phyloP scores from a whole-genome alignment of 106 monocot species.

The Platanthera guangdongensis region DNA sequence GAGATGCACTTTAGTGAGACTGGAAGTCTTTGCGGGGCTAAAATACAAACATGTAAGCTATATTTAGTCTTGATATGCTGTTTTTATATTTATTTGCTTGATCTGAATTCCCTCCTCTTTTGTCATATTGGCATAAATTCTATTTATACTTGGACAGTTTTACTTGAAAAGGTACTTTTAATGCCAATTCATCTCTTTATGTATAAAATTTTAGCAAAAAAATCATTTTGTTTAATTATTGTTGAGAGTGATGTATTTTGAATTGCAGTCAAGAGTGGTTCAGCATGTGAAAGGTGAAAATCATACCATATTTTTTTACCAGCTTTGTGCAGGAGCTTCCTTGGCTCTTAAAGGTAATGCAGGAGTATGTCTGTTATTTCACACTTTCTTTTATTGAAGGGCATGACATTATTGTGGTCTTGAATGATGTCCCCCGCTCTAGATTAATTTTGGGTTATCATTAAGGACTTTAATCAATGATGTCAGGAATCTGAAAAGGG shows the following conservation, averaged over 20 bases:
- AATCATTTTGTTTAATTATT: background rate
- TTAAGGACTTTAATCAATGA: no score
- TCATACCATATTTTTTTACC: constrained; percentile 89
- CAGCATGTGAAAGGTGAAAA: constrained; percentile 52
- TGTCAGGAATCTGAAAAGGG: constrained; percentile 20
- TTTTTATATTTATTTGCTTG: background rate
- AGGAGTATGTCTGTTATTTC: background rate
- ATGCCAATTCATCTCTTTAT: no score
- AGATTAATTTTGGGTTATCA: background rate
- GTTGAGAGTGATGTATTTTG: constrained; percentile 7
- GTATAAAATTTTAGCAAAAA: no score
- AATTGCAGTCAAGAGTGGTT: constrained; percentile 66
- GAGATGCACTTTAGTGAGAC: constrained; percentile 53
- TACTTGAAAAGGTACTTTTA: constrained; percentile 65
- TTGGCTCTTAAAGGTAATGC: constrained; percentile 39
- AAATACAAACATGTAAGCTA: constrained; percentile 74
- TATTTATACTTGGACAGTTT: constrained; percentile 26
- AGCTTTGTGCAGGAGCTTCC: constrained; percentile 72
- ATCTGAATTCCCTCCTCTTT: background rate
- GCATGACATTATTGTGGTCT: background rate
- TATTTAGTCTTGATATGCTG: constrained; percentile 3
- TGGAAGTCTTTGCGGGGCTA: constrained; percentile 82
- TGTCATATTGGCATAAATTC: background rate
- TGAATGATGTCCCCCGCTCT: background rate
- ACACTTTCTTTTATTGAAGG: background rate